Evolutionary conservation across 2,329 filamentous ascomycete species (phyloP), one percentile per base, ranked within the genome.

Genomic region (Hypoxylon sp.): DNA sequence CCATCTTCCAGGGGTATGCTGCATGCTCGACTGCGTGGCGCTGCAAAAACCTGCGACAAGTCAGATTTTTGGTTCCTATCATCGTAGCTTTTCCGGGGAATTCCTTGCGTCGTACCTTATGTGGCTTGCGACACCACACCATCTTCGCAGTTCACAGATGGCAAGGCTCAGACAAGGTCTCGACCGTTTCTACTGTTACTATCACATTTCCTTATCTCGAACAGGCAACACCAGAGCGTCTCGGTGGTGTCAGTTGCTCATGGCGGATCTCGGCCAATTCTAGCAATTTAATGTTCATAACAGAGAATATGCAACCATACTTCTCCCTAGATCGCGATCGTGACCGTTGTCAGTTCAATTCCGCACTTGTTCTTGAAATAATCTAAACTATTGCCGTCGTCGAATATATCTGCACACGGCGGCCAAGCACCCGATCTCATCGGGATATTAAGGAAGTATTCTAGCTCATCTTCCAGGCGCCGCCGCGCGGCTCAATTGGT

Each of bases 51-150:
- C 42, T 65, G 59, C 62, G 62, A 69, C 69, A 68, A 53, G 61
- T 68, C 55, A 65, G 53, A 67, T 65, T 53, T 63, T 57, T 62
- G 31, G 47, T 62, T 69, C 37, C 53, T 39, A 71, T 63, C 51
- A 13, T 50, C 44, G 44, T 55, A 61, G 62, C 58, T 47, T 62
- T 52, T 57, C 62, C 42, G 52, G 55, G 58, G 50, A 58, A 63
- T 69, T 70, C 64, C 67, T 68, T 72, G 56, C 64, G 42, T 64
- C 42, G 70, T 74, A 71, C 65, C 68, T 73, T 62, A 31, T 66
- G 72, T 76, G 73, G 70, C 69, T 72, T 71, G 64, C 66, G 53
- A 65, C 64, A 68, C 51, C 47, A 68, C 66, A 62, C 59, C 46
- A 19, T 42, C 27, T 32, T 57, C 56, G 37, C 32, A 50, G 6